Evolutionary conservation across 2,329 filamentous ascomycete species (phyloP), one percentile per base, ranked within the genome.

Genomic region (Lachnellula arida): DNA sequence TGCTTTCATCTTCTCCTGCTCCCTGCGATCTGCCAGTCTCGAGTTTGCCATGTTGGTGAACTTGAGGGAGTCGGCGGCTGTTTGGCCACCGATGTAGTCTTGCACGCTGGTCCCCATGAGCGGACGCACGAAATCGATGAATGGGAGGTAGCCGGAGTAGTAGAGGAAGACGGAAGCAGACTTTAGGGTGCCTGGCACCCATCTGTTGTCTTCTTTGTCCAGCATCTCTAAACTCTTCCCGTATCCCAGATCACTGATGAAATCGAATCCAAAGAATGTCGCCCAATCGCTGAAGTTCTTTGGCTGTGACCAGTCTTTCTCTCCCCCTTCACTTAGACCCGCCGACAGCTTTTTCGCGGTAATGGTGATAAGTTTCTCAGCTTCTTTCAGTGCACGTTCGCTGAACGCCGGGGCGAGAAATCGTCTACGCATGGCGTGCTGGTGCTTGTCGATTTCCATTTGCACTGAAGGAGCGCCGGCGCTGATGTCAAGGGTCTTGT

Each of bases 231-330:
- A 75, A 4, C 71, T 69, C 53, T 74, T 69, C 2, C 74, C 75
- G 57, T 76, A 78, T 0, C 74, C 70, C 37, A 78, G 67, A 55
- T 76, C 74, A 23, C 73, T 73, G 35, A 74, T 68, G 35, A 74
- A 65, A 58, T 74, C 73, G 59, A 74, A 73, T 3, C 71, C 66
- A 5, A 67, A 56, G 56, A 65, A 71, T 42, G 71, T 70, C 51
- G 62, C 69, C 71, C 71, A 73, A 48, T 68, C 60, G 15, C 56
- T 64, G 60, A 73, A 67, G 32, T 61, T 58, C 40, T 50, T 51
- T 22, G 58, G 40, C 7, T 49, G 37, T 5, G 40, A 46, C 59
- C 56, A 60, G 25, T 61, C 59, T n/a, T 56, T 49, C 12, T 61
- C 53, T 34, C 44, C 23, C n/a, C 51, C 48, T 19, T 35, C 32